A percentile compares a stretch with the other conserved stretches of the same genome.
Conservation (phyloP, 208 protist species). For the Wallacemonas sp. region DNA sequence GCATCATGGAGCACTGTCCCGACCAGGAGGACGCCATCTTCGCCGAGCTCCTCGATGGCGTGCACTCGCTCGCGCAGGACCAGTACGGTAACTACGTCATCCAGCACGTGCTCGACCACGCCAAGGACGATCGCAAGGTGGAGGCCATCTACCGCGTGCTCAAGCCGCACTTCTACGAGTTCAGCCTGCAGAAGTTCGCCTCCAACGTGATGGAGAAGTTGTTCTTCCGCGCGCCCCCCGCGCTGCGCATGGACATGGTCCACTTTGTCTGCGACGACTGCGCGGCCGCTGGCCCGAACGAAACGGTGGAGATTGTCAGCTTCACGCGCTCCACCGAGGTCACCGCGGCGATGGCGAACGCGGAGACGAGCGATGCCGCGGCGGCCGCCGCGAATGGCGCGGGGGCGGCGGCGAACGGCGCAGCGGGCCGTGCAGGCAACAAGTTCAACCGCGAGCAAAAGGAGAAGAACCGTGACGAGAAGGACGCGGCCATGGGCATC, state of each 20-base stretch:
- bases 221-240: constrained; percentile 71
- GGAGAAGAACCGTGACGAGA: constrained; percentile 74
- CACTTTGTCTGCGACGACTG: constrained; percentile 78
- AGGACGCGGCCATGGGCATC: constrained; percentile 76
- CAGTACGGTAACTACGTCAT: constrained; percentile 99
- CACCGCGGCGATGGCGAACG: constrained; percentile 64
- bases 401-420: neutral
- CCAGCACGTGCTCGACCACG: constrained; percentile 97
- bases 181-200: constrained; percentile 98
- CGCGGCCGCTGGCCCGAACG: constrained; percentile 23
- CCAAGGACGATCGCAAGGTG: constrained; percentile 85
- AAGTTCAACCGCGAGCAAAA: constrained; percentile 48
- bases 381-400: constrained; percentile 3
- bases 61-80: constrained; percentile 91
- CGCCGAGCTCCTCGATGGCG: constrained; percentile 91
- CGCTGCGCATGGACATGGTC: constrained; percentile 87
- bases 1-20: constrained; percentile 96
- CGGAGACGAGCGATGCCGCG: constrained; percentile 36
- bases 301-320: constrained; percentile 56
- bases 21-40: constrained; percentile 92
- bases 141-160: constrained; percentile 71
- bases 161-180: constrained; percentile 78
- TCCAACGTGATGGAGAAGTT: constrained; percentile 99
- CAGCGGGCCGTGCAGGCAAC: neutral
- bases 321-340: constrained; percentile 58